Conservation (phyloP, 2,329 filamentous ascomycete genomes). For the Onygenales sp. region DNA sequence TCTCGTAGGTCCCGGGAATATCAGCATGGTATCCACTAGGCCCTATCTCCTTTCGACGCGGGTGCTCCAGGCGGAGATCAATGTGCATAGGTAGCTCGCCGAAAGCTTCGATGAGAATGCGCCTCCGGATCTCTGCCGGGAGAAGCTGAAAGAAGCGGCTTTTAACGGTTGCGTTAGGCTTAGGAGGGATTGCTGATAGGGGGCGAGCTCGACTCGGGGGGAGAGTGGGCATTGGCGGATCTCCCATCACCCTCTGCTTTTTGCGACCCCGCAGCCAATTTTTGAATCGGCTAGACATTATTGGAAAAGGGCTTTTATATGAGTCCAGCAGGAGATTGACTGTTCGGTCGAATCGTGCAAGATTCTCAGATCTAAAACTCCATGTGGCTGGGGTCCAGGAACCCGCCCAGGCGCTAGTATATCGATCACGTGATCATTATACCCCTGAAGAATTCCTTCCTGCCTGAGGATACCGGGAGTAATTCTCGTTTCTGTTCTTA, state of each 20-base stretch:
- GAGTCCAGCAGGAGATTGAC: no score
- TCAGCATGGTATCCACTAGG: slow-evolving; percentile 1
- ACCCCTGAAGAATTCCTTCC: no score
- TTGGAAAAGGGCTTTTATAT: background rate
- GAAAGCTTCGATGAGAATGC: slow-evolving; percentile 11
- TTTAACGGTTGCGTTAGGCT: slow-evolving; percentile 1
- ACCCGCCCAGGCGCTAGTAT: no score
- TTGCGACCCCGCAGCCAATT: background rate
- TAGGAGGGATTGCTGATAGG: slow-evolving; percentile 3
- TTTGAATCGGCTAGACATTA: background rate
- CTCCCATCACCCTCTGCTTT: background rate
- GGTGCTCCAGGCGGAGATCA: slow-evolving; percentile 5
- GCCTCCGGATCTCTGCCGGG: slow-evolving; percentile 18
- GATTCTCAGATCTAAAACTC: no score
- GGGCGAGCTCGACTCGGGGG: background rate
- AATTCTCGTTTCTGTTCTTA: no score
- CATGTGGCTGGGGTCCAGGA: no score
- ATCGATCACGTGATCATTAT: no score
- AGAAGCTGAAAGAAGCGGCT: slow-evolving; percentile 11
- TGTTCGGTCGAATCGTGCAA: no score
- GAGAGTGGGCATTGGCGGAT: slow-evolving; percentile 4
- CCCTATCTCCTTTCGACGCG: background rate
- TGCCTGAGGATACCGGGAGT: no score
- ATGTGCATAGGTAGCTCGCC: slow-evolving; percentile 5
- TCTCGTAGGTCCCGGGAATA: background rate